A percentile compares a stretch with the other conserved stretches of the same genome.
These are phyloP conservation scores for Spizellomyces sp. DNA, from an alignment of 192 early-diverging fungal species.

Conservation along the genomic window DNA sequence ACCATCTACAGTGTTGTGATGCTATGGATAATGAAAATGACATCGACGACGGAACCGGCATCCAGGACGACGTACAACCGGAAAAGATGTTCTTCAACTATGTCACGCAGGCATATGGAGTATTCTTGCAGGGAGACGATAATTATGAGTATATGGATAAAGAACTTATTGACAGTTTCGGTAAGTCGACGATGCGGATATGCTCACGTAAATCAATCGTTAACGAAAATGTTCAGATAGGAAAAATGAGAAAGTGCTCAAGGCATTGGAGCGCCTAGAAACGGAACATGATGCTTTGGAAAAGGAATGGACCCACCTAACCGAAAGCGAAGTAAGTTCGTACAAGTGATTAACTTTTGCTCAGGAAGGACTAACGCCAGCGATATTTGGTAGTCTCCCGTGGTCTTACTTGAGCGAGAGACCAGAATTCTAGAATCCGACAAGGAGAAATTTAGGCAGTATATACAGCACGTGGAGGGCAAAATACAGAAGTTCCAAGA, in stretches of 20 bases:
- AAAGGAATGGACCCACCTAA: slow-evolving; percentile 42
- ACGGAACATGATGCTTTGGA: slow-evolving; percentile 54
- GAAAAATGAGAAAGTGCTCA: slow-evolving; percentile 56
- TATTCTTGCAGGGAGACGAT: slow-evolving; percentile 68
- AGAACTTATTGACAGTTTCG: slow-evolving; percentile 59
- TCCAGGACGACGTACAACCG: slow-evolving; percentile 25
- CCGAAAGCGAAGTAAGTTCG: slow-evolving; percentile 25
- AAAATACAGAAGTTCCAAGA: slow-evolving; percentile 56
- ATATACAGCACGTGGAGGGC: slow-evolving; percentile 44
- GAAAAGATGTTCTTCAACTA: slow-evolving; percentile 78
- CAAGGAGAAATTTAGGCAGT: slow-evolving; percentile 61
- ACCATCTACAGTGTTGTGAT: slow-evolving; percentile 50
- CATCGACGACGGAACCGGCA: slow-evolving; percentile 7
- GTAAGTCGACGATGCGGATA: slow-evolving; percentile 18
- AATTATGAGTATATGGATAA: slow-evolving; percentile 63
- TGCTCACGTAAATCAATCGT: background rate
- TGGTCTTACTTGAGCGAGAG: slow-evolving; percentile 58
- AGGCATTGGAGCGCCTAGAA: slow-evolving; percentile 43
- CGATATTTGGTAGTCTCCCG: slow-evolving; percentile 45
- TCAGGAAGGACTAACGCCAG: background rate
- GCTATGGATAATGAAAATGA: slow-evolving; percentile 45
- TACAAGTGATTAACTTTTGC: background rate
- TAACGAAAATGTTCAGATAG: slow-evolving; percentile 33
- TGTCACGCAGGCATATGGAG: slow-evolving; percentile 60
- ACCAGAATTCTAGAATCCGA: slow-evolving; percentile 55